phyloP scores from a whole-genome alignment of 2,329 filamentous ascomycete genomes.

The Botrytis sinoallii region DNA sequence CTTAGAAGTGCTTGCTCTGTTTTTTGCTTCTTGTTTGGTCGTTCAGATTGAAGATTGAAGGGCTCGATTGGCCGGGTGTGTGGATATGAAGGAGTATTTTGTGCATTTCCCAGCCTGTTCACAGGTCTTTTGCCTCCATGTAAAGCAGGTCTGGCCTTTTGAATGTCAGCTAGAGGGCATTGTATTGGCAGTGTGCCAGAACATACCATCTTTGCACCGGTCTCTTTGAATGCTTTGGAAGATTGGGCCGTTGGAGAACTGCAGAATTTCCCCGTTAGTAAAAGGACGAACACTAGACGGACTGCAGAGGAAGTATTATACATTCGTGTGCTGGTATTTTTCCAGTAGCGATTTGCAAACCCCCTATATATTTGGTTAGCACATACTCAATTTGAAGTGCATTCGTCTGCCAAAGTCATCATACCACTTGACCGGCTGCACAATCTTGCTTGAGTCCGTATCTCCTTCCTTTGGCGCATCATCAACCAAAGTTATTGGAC shows the following conservation, averaged over 20 bases:
- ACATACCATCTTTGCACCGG: background rate
- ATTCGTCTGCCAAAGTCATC: background rate
- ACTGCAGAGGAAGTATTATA: background rate
- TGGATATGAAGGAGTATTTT: background rate
- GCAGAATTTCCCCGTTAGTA: background rate
- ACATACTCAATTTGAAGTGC: background rate
- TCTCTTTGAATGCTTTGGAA: background rate
- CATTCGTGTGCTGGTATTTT: background rate
- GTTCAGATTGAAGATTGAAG: background rate
- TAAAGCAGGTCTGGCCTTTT: background rate
- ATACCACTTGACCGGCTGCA: slow-evolving; percentile 11
- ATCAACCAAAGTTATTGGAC: background rate
- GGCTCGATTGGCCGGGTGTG: background rate
- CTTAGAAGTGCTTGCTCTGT: background rate
- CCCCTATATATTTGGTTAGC: background rate
- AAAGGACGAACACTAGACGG: background rate
- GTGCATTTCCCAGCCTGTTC: background rate
- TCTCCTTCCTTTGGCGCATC: slow-evolving; percentile 13
- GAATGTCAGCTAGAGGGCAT: background rate
- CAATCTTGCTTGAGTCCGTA: slow-evolving; percentile 12
- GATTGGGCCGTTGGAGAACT: background rate
- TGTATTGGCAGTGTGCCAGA: background rate
- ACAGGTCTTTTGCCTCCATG: background rate
- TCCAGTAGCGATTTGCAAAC: background rate
- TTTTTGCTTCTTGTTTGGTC: background rate